Evolutionary conservation across 2,329 filamentous ascomycete genomes (phyloP).

Genomic region (Colletotrichum spaethianum): DNA sequence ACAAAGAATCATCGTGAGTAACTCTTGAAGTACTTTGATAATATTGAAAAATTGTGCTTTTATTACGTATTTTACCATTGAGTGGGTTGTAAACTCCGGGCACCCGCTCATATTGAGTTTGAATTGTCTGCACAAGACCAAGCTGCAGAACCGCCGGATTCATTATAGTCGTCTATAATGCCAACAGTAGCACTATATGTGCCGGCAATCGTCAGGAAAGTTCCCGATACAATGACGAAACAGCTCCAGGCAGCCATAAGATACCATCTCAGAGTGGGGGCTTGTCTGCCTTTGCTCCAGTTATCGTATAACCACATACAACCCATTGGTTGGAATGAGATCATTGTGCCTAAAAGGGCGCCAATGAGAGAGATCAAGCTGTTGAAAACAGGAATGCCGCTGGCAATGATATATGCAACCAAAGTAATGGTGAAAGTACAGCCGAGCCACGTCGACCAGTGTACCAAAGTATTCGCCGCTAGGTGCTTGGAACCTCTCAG

Average conservation of each 20-base stretch:
- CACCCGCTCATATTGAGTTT: conserved; percentile 6
- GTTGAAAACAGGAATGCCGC: conserved; percentile 45
- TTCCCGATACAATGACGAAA: conserved; percentile 42
- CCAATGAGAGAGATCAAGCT: conserved; percentile 49
- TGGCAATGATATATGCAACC: conserved; percentile 46
- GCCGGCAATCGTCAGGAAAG: conserved; percentile 31
- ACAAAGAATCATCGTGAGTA: neutral
- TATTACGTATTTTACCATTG: neutral
- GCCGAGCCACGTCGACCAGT: conserved; percentile 50
- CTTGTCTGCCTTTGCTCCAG: conserved; percentile 41
- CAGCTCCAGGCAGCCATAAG: conserved; percentile 41
- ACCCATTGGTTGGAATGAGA: conserved; percentile 50
- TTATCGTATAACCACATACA: conserved; percentile 50
- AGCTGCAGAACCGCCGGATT: conserved; percentile 18
- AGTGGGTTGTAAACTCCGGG: neutral
- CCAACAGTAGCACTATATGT: conserved; percentile 37
- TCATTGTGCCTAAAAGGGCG: conserved; percentile 47
- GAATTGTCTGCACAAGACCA: conserved; percentile 43
- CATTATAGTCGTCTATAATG: conserved; percentile 31
- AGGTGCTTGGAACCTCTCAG: conserved; percentile 50
- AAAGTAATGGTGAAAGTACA: conserved; percentile 43
- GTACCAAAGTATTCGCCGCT: conserved; percentile 44
- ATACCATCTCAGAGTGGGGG: conserved; percentile 32
- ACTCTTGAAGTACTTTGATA: too few relatives aligned
- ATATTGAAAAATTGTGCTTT: neutral